Conservation (phyloP, 2,329 filamentous ascomycete species). For the Colletotrichum sp. region DNA sequence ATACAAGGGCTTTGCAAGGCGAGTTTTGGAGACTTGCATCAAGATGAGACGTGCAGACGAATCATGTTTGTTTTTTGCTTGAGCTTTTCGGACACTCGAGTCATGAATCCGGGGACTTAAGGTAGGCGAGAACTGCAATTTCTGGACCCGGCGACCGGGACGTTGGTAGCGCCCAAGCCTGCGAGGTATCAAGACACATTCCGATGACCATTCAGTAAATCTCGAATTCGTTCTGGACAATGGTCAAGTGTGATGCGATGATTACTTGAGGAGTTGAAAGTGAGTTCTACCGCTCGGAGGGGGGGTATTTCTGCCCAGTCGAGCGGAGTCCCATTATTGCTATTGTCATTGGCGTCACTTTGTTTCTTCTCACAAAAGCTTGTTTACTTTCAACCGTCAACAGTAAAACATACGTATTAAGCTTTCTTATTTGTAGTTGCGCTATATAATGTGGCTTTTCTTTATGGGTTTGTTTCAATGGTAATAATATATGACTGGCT, state of each 20-base stretch:
- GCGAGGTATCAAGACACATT: not conserved
- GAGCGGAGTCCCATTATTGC: not conserved
- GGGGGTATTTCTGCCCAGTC: not conserved
- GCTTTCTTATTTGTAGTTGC: not conserved
- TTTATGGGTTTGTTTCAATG: not conserved
- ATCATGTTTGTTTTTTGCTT: not conserved
- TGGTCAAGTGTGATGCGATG: not conserved
- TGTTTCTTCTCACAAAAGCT: not conserved
- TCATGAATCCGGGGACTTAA: not conserved
- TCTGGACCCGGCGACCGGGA: not conserved
- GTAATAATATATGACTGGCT: not conserved
- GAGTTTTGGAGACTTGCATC: not conserved
- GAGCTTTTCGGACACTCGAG: not conserved
- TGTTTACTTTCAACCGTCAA: not conserved
- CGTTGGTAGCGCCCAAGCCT: not conserved
- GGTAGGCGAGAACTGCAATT: not conserved
- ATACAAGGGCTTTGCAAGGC: not conserved
- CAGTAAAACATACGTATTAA: not conserved
- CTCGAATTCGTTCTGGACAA: not conserved
- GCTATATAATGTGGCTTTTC: not conserved
- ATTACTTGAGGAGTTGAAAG: not conserved
- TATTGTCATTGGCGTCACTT: not conserved
- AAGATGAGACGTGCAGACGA: conserved; percentile 3
- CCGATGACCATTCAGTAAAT: not conserved
- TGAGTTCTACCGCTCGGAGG: not conserved